These are phyloP conservation scores for Wakefieldia striispora DNA, from an alignment of 768 basidiomycete genomes.

Conservation along the genomic window DNA sequence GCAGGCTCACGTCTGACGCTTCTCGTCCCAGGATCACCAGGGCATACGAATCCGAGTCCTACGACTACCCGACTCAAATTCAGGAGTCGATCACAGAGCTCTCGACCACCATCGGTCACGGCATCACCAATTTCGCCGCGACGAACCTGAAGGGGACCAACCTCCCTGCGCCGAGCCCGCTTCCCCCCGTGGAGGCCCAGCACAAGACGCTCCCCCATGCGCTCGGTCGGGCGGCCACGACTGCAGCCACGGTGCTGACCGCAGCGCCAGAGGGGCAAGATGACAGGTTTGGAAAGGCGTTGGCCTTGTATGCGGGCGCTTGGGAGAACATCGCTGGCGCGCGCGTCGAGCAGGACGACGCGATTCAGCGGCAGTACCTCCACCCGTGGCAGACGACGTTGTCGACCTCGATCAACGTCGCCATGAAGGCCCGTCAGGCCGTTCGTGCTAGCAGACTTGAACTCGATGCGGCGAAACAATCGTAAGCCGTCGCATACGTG, in stretches of 20 bases:
- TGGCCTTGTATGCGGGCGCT: conserved; percentile 75
- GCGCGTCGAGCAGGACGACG: conserved; percentile 74
- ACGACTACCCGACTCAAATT: conserved; percentile 88
- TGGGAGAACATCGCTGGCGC: conserved; percentile 85
- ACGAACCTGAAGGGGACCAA: conserved; percentile 87
- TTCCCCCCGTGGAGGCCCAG: conserved; percentile 53
- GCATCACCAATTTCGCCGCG: conserved; percentile 81
- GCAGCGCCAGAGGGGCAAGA: conserved; percentile 45
- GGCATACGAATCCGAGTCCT: conserved; percentile 85
- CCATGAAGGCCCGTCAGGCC: conserved; percentile 88
- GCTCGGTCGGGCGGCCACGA: conserved; percentile 74
- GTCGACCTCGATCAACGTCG: conserved; percentile 78
- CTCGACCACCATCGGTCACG: conserved; percentile 65
- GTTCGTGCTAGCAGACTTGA: conserved; percentile 80
- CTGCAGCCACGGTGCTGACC: conserved; percentile 51
- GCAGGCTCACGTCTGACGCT: not conserved
- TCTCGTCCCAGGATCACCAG: conserved; percentile 61
- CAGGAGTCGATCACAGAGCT: conserved; percentile 79
- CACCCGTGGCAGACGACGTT: conserved; percentile 88
- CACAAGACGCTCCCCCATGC: conserved; percentile 99
- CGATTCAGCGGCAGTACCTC: conserved; percentile 65
- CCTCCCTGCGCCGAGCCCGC: conserved; percentile 66
- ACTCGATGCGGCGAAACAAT: conserved; percentile 87
- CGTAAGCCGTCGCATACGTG: conserved; percentile 43
- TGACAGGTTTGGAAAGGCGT: conserved; percentile 73